These are phyloP conservation scores for Triticum turgidum DNA, from an alignment of 176 grass and related monocot species.

Conservation along the genomic window DNA sequence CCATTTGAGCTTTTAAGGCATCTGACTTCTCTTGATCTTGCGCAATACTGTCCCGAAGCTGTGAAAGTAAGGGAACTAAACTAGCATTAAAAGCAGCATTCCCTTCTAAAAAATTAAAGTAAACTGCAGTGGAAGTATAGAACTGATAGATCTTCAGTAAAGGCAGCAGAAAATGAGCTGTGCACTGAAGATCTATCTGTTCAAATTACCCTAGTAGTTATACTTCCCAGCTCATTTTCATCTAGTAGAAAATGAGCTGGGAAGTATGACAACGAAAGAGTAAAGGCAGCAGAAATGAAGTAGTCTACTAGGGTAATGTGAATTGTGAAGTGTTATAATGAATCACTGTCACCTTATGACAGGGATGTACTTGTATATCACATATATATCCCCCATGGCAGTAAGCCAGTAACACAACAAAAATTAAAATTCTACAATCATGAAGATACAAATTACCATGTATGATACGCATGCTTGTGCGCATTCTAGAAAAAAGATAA, in stretches of 20 bases:
- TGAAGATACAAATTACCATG: constrained; percentile 45
- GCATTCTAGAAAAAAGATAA: neutral
- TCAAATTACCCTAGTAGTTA: no score
- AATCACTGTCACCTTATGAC: neutral
- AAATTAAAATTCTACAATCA: no score
- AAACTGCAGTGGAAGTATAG: neutral
- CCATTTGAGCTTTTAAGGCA: constrained; percentile 81
- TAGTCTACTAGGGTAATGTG: neutral
- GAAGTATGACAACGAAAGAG: constrained; percentile 14
- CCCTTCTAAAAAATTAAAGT: neutral
- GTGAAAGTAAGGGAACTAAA: constrained; percentile 28
- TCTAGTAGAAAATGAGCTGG: neutral
- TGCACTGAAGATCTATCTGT: no score
- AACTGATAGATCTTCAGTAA: neutral
- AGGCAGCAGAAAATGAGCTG: neutral
- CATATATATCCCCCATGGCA: no score
- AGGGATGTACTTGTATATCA: neutral
- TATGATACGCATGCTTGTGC: neutral
- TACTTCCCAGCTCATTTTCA: no score
- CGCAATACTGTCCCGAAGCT: constrained; percentile 84
- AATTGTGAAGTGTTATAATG: neutral
- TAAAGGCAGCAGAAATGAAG: neutral
- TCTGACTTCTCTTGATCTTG: constrained; percentile 94
- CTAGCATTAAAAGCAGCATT: neutral
- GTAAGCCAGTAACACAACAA: no score